Base-by-base conservation (phyloP, 768 basidiomycete species). In the Lactarius akahatsu region DNA sequence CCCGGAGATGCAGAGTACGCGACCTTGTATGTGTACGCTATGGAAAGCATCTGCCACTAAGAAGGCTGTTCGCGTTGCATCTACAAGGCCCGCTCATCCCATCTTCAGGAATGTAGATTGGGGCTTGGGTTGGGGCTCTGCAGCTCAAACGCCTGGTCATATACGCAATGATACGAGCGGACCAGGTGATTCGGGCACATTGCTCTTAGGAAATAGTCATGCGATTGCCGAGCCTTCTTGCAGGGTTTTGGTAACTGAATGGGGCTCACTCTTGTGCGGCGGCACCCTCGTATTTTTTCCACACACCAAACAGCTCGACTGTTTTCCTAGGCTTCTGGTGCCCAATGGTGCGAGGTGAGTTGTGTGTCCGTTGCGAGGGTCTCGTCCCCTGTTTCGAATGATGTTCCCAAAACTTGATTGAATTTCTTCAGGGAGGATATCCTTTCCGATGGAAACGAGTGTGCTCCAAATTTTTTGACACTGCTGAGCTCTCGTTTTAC, bases 341-440 rank as follows among this genome's bases (percentile, higher is more conserved):
- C 34, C 11, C 18, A 43, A n/a, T 2, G 2, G 36, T 26, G 9
- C 30, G 36, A 59, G 65, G 68, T 73, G 61, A 63, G 61, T 62
- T 41, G 23, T 23, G 36, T 45, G 30, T 64, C 28, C 16, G 20
- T 63, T 57, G 52, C n/a, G 58, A 67, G 5, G 55, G 54, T 63
- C 34, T 52, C 13, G 11, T 64, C 71, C 71, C 65, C 16, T 16
- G 59, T 32, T 70, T 40, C 74, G 73, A 66, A 83, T 90, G 88
- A 89, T 89, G 86, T 78, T 76, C 66, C 74, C 74, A 77, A 75
- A 75, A 52, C 78, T 79, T 78, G 69, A 77, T 87, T 88, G 91
- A 91, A 92, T 92, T 92, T 92, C 91, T 92, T 92, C 91, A 92
- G 80, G 91, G 91, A 86, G 88, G 78, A 90, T 89, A 88, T 86